These are phyloP conservation scores for Chlorella ohadii DNA, from an alignment of 139 green algal genomes.

Conservation along the genomic window DNA sequence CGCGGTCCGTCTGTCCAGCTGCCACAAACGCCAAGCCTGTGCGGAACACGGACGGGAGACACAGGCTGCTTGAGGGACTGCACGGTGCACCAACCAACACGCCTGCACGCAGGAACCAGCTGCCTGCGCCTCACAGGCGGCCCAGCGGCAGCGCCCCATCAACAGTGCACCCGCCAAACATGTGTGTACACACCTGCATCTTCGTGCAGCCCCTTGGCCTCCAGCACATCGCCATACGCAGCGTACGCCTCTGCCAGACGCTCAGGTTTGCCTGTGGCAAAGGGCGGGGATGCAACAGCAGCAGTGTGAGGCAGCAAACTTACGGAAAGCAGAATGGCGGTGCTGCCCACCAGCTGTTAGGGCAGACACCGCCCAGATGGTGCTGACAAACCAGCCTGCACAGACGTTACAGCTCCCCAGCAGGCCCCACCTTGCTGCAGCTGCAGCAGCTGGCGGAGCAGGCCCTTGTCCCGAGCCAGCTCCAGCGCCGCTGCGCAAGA, in stretches of 20 bases:
- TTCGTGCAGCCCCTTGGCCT: constrained; percentile 60
- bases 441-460: constrained; percentile 80
- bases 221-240: constrained; percentile 62
- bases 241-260: constrained; percentile 43
- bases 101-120: no score
- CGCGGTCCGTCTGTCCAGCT: constrained; percentile 55
- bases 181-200: constrained; percentile 40
- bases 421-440: constrained; percentile 34
- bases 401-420: no score
- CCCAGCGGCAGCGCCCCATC: background rate
- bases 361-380: no score
- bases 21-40: constrained; percentile 76
- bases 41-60: no score
- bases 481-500: constrained; percentile 51
- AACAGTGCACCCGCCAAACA: constrained; percentile 13
- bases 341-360: no score
- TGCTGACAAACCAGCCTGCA: no score
- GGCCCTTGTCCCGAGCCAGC: constrained; percentile 67
- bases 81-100: no score
- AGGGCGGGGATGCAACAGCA: background rate
- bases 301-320: no score
- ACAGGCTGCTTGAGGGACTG: no score
- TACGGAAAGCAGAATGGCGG: no score
- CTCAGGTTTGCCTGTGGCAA: background rate
- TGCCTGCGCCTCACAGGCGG: no score